phyloP scores from a whole-genome alignment of 164 flowering plant species.

The Euptelea pleiosperma region DNA sequence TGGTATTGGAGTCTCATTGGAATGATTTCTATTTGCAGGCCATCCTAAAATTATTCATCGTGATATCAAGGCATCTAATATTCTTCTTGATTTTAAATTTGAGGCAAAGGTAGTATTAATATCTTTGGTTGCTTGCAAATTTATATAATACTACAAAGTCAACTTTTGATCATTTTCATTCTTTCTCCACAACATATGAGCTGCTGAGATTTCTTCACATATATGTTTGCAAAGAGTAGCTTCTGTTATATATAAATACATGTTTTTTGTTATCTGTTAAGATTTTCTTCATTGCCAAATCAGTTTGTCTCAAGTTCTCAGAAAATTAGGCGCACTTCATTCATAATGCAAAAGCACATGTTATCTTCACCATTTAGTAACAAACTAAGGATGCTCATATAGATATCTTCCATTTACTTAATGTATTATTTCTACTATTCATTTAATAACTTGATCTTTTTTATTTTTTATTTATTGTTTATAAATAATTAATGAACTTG shows the following conservation, averaged over 20 bases:
- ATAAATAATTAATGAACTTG: too few species aligned
- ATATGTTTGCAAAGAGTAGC: neutral
- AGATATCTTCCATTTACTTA: neutral
- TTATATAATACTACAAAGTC: neutral
- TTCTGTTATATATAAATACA: neutral
- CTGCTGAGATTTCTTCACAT: neutral
- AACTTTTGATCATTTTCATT: neutral
- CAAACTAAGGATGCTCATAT: neutral
- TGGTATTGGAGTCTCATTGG: neutral
- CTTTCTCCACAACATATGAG: neutral
- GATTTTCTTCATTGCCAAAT: neutral
- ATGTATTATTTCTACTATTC: neutral
- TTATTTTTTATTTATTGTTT: too few species aligned
- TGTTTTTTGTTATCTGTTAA: neutral
- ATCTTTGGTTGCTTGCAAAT: neutral
- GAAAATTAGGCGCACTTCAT: neutral
- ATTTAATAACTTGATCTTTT: too few species aligned
- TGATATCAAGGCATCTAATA: conserved; percentile 91
- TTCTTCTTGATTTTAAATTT: conserved; percentile 83
- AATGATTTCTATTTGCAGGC: conserved; percentile 43
- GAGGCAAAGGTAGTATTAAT: conserved; percentile 74
- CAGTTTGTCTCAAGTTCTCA: neutral
- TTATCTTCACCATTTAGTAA: too few species aligned
- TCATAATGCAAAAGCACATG: neutral
- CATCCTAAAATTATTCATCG: conserved; percentile 97